phyloP scores from a whole-genome alignment of 192 early-diverging fungal species.

The Chytriomyces confervae region DNA sequence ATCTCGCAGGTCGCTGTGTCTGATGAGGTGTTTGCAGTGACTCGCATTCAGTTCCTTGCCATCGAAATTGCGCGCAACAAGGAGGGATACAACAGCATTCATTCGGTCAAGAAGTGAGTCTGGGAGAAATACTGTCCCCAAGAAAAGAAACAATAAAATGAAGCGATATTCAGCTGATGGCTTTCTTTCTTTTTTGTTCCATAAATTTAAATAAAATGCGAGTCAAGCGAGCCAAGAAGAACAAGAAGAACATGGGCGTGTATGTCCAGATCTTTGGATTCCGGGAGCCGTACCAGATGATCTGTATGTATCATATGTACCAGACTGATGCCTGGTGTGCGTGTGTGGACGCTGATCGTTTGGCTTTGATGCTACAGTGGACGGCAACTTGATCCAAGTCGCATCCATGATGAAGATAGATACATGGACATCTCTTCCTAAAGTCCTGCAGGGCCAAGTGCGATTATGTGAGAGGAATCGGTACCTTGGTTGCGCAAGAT shows the following conservation, averaged over 20 bases:
- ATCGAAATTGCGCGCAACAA: constrained; percentile 92
- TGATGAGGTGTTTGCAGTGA: constrained; percentile 46
- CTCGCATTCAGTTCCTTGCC: constrained; percentile 85
- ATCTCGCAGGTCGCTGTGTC: neutral
- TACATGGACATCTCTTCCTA: constrained; percentile 65
- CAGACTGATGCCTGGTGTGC: constrained; percentile 8
- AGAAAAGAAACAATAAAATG: no score
- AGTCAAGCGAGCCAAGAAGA: constrained; percentile 79
- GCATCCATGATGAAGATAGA: constrained; percentile 68
- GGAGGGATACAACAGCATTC: constrained; percentile 73
- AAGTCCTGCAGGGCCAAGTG: constrained; percentile 67
- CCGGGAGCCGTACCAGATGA: constrained; percentile 88
- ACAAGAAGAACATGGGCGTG: constrained; percentile 80
- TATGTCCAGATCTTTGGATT: constrained; percentile 86
- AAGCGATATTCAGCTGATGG: no score
- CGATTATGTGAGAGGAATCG: constrained; percentile 64
- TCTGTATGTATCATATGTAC: constrained; percentile 56
- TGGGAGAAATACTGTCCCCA: neutral
- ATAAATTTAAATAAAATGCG: constrained; percentile 65
- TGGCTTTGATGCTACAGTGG: constrained; percentile 56
- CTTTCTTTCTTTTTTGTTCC: constrained; percentile 18
- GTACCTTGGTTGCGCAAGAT: neutral
- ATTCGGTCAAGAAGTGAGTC: constrained; percentile 11
- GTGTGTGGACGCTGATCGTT: constrained; percentile 5
- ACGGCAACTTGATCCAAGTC: constrained; percentile 81